phyloP scores from a whole-genome alignment of 805 yeast species.

The Blastobotrys parvus region DNA sequence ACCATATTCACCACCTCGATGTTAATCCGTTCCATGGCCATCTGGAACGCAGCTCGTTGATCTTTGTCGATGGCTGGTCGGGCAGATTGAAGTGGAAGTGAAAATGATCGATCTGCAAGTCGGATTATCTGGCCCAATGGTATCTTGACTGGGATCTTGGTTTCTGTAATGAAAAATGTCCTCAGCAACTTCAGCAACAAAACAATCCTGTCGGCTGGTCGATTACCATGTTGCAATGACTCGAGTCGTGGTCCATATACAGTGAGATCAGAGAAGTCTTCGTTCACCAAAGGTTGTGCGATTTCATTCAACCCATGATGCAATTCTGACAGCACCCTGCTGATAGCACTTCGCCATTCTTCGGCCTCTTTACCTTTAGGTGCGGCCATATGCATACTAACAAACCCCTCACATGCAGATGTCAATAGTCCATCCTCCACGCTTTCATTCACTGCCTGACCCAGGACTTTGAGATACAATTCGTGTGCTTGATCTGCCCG shows the following conservation, averaged over 20 bases:
- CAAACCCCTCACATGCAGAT: constrained; percentile 42
- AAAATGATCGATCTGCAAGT: constrained; percentile 45
- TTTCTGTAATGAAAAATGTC: constrained; percentile 41
- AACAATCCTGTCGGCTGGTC: constrained; percentile 1
- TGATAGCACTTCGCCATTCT: constrained; percentile 42
- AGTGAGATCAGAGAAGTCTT: constrained; percentile 5
- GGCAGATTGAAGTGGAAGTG: constrained; percentile 45
- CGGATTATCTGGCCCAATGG: constrained; percentile 54
- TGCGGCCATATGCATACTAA: constrained; percentile 48
- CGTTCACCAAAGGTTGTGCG: constrained; percentile 8
- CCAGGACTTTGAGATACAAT: constrained; percentile 32
- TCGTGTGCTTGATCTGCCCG: constrained; percentile 54
- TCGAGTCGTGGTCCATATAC: neutral
- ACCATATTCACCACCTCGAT: constrained; percentile 38
- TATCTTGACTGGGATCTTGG: constrained; percentile 47
- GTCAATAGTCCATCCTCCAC: constrained; percentile 35
- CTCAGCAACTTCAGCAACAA: constrained; percentile 28
- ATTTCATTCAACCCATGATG: constrained; percentile 8
- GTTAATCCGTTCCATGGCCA: constrained; percentile 35
- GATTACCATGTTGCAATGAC: neutral
- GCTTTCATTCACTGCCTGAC: constrained; percentile 25
- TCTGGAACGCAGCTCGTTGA: constrained; percentile 49
- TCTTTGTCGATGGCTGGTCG: constrained; percentile 22
- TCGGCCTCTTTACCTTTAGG: constrained; percentile 42
- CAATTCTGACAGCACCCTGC: constrained; percentile 27